Conservation (phyloP, 352 stramenopile genomes). For the Phytophthora melonis region DNA sequence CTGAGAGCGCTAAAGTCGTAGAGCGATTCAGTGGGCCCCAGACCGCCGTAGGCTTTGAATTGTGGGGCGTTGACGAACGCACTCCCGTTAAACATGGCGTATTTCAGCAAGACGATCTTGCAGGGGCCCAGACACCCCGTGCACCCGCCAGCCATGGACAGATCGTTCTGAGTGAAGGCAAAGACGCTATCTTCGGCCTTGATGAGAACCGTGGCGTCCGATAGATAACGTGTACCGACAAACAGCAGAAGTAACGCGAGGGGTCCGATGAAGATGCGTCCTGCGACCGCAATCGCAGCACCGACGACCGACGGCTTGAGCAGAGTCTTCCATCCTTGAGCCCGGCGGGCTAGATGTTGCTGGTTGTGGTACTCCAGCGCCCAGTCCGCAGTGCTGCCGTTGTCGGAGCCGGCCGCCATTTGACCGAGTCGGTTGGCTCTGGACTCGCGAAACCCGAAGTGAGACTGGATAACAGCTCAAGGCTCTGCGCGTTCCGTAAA, state of each 20-base stretch:
- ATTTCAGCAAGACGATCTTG: background rate
- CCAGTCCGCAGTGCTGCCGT: no score
- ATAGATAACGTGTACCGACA: background rate
- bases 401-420: background rate
- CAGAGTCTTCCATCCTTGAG: background rate
- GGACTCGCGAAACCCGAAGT: background rate
- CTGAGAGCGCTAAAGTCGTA: background rate
- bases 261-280: background rate
- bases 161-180: constrained; percentile 13
- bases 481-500: no score
- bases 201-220: constrained; percentile 14
- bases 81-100: background rate
- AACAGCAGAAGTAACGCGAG: background rate
- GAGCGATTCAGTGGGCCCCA: background rate
- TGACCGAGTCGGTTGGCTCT: background rate
- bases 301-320: background rate
- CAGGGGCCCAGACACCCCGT: constrained; percentile 3
- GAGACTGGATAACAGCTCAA: no score
- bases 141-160: constrained; percentile 19
- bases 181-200: constrained; percentile 16
- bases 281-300: background rate
- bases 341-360: background rate
- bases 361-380: constrained; percentile 1
- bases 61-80: background rate
- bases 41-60: background rate